These are phyloP conservation scores for Diplosphaera chodatii DNA, from an alignment of 139 green algal species.

Conservation along the genomic window DNA sequence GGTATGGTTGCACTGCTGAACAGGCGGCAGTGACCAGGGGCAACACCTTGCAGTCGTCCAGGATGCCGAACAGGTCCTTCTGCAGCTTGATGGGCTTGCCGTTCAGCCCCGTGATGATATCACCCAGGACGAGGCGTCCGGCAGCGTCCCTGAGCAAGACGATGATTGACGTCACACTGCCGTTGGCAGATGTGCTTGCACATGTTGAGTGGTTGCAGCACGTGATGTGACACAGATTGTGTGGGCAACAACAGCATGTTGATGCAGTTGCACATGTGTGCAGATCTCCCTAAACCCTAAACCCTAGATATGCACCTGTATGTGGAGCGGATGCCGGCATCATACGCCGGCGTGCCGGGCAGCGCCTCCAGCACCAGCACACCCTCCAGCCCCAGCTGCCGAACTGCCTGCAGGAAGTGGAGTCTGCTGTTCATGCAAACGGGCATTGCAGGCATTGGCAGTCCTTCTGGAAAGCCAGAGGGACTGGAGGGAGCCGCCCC, in stretches of 20 bases:
- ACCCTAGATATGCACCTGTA: constrained; percentile 6
- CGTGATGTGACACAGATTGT: no score
- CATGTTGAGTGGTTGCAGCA: no score
- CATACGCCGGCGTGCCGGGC: constrained; percentile 61
- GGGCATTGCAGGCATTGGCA: no score
- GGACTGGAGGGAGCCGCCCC: not conserved
- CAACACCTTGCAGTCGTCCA: constrained; percentile 50
- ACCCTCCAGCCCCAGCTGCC: constrained; percentile 39
- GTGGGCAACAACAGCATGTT: no score
- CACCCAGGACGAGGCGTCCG: constrained; percentile 41
- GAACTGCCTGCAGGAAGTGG: constrained; percentile 15
- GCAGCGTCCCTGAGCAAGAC: constrained; percentile 25
- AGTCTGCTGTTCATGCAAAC: no score
- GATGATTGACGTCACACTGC: no score
- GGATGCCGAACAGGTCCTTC: constrained; percentile 46
- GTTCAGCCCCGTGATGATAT: constrained; percentile 51
- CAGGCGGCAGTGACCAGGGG: no score
- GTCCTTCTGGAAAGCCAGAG: no score
- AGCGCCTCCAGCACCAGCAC: constrained; percentile 43
- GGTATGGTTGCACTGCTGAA: no score
- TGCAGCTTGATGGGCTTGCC: constrained; percentile 38
- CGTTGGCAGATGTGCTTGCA: no score
- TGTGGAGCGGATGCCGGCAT: constrained; percentile 34
- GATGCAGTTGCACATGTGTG: no score
- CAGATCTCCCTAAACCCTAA: no score